These are phyloP conservation scores for Ormosia semicastrata DNA, from an alignment of 306 rosid species.

Conservation along the genomic window DNA sequence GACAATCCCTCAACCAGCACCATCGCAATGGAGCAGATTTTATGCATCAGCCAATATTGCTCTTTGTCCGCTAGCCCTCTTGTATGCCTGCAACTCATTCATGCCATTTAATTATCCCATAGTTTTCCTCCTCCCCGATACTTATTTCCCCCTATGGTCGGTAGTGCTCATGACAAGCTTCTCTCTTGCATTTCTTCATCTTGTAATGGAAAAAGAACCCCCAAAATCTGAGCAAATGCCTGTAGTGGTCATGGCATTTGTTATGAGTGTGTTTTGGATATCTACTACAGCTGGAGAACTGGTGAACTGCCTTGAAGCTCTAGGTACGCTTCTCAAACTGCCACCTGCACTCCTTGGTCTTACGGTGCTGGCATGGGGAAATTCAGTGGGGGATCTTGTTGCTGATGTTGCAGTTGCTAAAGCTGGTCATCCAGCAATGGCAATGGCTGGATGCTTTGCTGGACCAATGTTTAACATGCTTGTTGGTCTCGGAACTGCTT, in stretches of 20 bases:
- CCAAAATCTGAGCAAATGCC: constrained; percentile 82
- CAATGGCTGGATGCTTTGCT: constrained; percentile 97
- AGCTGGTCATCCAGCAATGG: constrained; percentile 96
- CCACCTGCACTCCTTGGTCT: constrained; percentile 83
- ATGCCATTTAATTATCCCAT: constrained; percentile 68
- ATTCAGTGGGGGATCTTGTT: constrained; percentile 93
- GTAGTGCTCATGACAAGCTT: constrained; percentile 69
- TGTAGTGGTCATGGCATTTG: constrained; percentile 71
- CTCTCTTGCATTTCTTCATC: constrained; percentile 81
- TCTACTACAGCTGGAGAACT: constrained; percentile 87
- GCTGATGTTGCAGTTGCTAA: constrained; percentile 95
- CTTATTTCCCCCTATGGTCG: constrained; percentile 80
- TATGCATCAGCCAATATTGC: constrained; percentile 79
- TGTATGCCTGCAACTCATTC: constrained; percentile 77
- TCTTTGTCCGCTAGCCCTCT: constrained; percentile 74
- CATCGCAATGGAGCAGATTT: constrained; percentile 85
- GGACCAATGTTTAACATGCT: constrained; percentile 99
- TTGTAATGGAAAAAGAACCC: constrained; percentile 66
- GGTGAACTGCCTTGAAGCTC: constrained; percentile 81
- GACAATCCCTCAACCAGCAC: constrained; percentile 78
- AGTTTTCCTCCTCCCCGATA: constrained; percentile 78
- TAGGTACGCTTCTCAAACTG: constrained; percentile 68
- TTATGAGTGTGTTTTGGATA: constrained; percentile 97
- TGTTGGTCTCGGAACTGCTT: constrained; percentile 86
- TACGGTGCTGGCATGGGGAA: constrained; percentile 98